Evolutionary conservation across 495 filamentous ascomycete species (phyloP), one percentile per base, ranked within the genome.

Genomic region (Tuber borchii): DNA sequence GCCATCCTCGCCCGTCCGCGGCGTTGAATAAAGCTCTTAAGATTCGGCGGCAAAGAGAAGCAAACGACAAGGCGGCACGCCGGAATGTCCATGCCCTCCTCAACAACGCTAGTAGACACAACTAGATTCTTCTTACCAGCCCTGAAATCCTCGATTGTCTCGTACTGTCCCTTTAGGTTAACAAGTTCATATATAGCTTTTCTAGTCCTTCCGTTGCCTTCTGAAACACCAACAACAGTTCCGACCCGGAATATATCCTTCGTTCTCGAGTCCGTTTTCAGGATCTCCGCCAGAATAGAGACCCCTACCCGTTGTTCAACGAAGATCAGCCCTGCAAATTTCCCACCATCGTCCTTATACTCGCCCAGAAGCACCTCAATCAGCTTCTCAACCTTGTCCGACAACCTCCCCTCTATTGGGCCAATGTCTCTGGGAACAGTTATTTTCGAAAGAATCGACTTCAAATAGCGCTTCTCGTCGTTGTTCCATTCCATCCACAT

Each of bases 71-170:
- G 81, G 79, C 95, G 92, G 83, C 95, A 97, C 10, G 90, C 90
- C 14, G 91, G 90, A 3, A 97, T 87, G 83, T 97, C 95, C 56
- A 99, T 92, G 0, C 95, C 95, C 84, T 99, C 95, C 83, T 98
- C 95, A 0, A 97, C 85, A 0, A 94, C 94, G 79, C 89, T 92
- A 0, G 95, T 97, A 0, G 93, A 88, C 10, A 99, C 84, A 16
- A 99, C 86, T 1, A 99, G 85, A 79, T 97, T 95, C 44, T 89
- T 89, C 6, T 84, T 85, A 14, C 94, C 93, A 3, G 82, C 79
- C 26, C 89, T 88, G 76, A 99, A 94, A 20, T 90, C 86, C 14
- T 89, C 85, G 2, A 99, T 87, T 0, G 90, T 90, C 37, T 87
- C 76, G 51, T 85, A 82, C 74, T 92, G 90, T 71, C 85, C 85